phyloP scores from a whole-genome alignment of 2,329 filamentous ascomycete species.

The Aurifilum marmelostoma region DNA sequence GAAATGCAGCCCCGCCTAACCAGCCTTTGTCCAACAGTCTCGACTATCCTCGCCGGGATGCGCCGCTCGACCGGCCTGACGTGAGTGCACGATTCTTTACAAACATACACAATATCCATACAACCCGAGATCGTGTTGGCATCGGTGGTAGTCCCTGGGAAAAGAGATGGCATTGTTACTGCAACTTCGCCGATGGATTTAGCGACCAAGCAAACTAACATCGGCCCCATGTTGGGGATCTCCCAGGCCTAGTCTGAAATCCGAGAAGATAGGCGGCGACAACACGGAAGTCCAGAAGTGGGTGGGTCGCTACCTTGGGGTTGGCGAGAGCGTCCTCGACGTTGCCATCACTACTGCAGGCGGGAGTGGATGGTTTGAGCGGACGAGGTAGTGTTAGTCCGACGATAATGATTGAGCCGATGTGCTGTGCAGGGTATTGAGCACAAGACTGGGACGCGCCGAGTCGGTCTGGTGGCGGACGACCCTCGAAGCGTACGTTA shows the following conservation, averaged over 20 bases:
- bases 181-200: not conserved
- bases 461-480: not conserved
- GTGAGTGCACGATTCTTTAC: conserved; percentile 63
- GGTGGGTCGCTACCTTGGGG: conserved; percentile 90
- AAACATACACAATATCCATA: not conserved
- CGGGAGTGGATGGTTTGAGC: conserved; percentile 87
- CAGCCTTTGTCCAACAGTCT: conserved; percentile 64
- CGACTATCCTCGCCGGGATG: conserved; percentile 93
- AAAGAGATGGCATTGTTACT: not conserved
- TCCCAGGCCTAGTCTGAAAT: conserved; percentile 77
- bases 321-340: conserved; percentile 98
- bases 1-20: not conserved
- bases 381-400: conserved; percentile 64
- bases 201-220: conserved; percentile 45
- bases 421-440: not conserved
- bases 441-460: not conserved
- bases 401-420: not conserved
- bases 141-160: not conserved
- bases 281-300: conserved; percentile 83
- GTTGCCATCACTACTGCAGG: conserved; percentile 91
- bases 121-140: not conserved
- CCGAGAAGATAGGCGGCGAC: conserved; percentile 77
- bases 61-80: conserved; percentile 96
- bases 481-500: not conserved
- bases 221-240: conserved; percentile 43